Conservation (phyloP, 2,329 filamentous ascomycete species). For the Diaporthe citriasiana region DNA sequence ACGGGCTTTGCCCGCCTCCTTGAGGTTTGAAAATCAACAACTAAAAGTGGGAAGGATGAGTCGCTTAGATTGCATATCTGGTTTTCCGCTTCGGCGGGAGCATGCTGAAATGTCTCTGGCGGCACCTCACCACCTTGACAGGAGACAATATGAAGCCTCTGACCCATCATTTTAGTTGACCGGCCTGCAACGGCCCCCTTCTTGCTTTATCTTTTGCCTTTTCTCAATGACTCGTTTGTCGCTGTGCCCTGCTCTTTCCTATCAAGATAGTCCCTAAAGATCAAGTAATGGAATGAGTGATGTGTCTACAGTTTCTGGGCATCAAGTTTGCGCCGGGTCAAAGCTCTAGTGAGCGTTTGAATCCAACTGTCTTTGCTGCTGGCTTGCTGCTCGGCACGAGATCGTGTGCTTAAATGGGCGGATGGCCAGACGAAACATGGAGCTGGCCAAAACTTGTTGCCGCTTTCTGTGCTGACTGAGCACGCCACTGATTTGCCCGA, state of each 20-base stretch:
- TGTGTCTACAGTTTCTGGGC: too few relatives aligned
- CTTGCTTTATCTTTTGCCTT: slow-evolving; percentile 46
- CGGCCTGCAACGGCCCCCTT: slow-evolving; percentile 48
- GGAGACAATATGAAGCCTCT: slow-evolving; percentile 75
- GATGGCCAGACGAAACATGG: neutral
- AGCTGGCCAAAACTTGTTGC: neutral
- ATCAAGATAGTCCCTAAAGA: slow-evolving; percentile 1
- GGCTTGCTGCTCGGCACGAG: too few relatives aligned
- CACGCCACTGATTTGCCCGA: neutral
- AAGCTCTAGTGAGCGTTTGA: slow-evolving; percentile 24
- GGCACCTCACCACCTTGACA: slow-evolving; percentile 72
- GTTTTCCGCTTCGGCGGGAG: slow-evolving; percentile 66
- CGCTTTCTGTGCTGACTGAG: neutral
- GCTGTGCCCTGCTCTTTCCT: neutral
- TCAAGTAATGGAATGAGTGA: slow-evolving; percentile 1
- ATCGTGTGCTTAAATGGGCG: neutral
- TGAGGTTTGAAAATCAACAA: slow-evolving; percentile 62
- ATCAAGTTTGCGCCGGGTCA: neutral
- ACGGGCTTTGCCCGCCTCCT: neutral
- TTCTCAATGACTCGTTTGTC: slow-evolving; percentile 38
- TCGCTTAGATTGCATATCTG: slow-evolving; percentile 71
- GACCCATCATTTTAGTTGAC: slow-evolving; percentile 65
- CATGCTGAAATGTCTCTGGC: slow-evolving; percentile 76
- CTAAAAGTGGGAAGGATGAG: slow-evolving; percentile 87
- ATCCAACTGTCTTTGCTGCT: neutral